A percentile compares a stretch with the other conserved stretches of the same genome.
phyloP scores from a whole-genome alignment of 805 yeast genomes.

The Yarrowia bubula region DNA sequence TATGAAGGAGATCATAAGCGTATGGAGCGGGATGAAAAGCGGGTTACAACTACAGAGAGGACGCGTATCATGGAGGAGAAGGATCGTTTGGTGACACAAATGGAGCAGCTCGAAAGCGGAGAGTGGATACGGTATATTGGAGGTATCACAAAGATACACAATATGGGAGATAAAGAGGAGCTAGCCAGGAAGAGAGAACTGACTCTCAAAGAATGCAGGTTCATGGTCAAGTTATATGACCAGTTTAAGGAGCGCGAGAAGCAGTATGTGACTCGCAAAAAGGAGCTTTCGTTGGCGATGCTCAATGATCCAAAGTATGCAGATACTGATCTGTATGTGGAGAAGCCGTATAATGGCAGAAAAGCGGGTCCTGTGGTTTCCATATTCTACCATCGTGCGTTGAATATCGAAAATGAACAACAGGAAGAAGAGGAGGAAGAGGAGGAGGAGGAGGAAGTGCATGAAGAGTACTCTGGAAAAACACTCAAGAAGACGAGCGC shows the following conservation, averaged over 20 bases:
- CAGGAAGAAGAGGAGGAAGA: constrained; percentile 1
- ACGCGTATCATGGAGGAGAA: constrained; percentile 55
- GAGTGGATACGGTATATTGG: constrained; percentile 51
- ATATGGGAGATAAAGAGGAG: constrained; percentile 51
- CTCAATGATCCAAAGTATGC: constrained; percentile 5
- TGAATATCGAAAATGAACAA: not conserved
- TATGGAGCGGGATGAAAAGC: constrained; percentile 63
- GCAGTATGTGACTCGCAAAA: not conserved
- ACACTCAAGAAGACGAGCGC: not conserved
- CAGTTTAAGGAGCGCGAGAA: constrained; percentile 18
- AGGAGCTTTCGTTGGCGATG: constrained; percentile 6
- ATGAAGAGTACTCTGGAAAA: not conserved
- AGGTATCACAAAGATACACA: constrained; percentile 50
- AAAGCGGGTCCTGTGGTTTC: not conserved
- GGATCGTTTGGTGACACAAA: constrained; percentile 46
- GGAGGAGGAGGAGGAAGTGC: constrained; percentile 8
- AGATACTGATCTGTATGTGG: not conserved
- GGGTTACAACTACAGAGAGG: constrained; percentile 55
- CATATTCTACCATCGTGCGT: not conserved
- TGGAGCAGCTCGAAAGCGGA: constrained; percentile 46
- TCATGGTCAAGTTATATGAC: constrained; percentile 8
- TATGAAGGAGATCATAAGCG: constrained; percentile 53
- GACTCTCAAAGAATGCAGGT: constrained; percentile 47
- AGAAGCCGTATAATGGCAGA: constrained; percentile 1
- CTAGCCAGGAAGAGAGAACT: constrained; percentile 49